Evolutionary conservation across 371 early-diverging fungal species (phyloP), one percentile per base, ranked within the genome.

Genomic region (Mucor piriformis): DNA sequence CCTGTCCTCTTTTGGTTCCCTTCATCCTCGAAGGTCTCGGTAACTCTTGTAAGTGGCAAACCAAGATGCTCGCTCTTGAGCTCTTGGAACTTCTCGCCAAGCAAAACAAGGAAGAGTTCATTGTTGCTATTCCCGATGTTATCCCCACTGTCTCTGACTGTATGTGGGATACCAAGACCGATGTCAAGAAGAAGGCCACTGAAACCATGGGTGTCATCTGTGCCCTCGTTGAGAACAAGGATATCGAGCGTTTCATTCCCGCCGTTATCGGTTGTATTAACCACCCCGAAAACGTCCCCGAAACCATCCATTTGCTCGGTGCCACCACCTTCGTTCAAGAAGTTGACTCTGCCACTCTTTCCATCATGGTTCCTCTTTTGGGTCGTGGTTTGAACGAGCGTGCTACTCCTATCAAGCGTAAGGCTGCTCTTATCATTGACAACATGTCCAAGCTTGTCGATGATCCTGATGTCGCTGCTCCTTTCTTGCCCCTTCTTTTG

Each of bases 361-460:
- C 92, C 71, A 87, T 93, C 72, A 88, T 93, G 87, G 82, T 83
- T 57, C 93, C 93, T 44, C 79, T 91, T n/a, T 74, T 93, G 51
- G 72, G 73, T 57, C 88, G 91, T 79, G 92, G 91, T 84, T 77
- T 93, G 51, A 68, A 76, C 20, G 88, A 85, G 59, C 76, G 86
- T 50, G 67, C 72, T 37, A 85, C 85, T 38, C 64, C 86, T 60
- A 83, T 87, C 64, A 81, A 89, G 68, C 92, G 92, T 80, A 88
- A 90, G 75, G 77, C 90, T 60, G 87, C 91, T 57, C 85, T 91
- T 66, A 91, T 92, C 60, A 88, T 92, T 48, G 89, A 90, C 70
- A 93, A 93, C 74, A 85, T 93, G 86, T 91, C 85, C 70, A 92
- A 92, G 79, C 84, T 93, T 35, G 92, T 91, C 59, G 81, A 86